Conservation (phyloP, 2,329 filamentous ascomycete species). For the Blumeria hordei region DNA sequence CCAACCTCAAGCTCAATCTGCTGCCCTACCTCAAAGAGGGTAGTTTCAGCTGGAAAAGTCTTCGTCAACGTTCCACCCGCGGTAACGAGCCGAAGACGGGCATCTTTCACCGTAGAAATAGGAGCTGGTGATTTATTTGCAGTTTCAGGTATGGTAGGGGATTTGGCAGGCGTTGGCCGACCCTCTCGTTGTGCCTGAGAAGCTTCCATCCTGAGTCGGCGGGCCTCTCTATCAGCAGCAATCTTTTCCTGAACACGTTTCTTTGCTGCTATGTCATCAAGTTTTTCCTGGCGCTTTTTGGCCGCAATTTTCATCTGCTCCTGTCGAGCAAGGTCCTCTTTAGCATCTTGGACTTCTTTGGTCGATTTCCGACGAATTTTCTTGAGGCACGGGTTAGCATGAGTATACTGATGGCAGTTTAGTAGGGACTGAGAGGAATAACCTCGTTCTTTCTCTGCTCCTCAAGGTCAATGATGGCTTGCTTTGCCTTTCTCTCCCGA, state of each 20-base stretch:
- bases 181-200: constrained; percentile 75
- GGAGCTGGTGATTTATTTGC: constrained; percentile 21
- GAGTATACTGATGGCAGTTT: not conserved
- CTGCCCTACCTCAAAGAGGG: constrained; percentile 75
- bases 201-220: constrained; percentile 60
- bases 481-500: constrained; percentile 43
- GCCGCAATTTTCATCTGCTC: constrained; percentile 82
- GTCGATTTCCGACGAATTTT: constrained; percentile 66
- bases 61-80: constrained; percentile 56
- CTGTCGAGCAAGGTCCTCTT: constrained; percentile 70
- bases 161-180: constrained; percentile 23
- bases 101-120: constrained; percentile 30
- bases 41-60: constrained; percentile 71
- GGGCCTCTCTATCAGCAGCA: constrained; percentile 77
- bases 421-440: constrained; percentile 5
- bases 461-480: constrained; percentile 50
- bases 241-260: constrained; percentile 82
- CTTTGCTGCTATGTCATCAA: constrained; percentile 64
- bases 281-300: constrained; percentile 69
- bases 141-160: constrained; percentile 9
- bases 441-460: constrained; percentile 73
- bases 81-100: constrained; percentile 62
- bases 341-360: constrained; percentile 66
- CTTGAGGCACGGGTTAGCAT: constrained; percentile 14
- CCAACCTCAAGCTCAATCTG: constrained; percentile 49